Evolutionary conservation across 345 rosid species (phyloP).

Genomic region (Kernera saxatilis): DNA sequence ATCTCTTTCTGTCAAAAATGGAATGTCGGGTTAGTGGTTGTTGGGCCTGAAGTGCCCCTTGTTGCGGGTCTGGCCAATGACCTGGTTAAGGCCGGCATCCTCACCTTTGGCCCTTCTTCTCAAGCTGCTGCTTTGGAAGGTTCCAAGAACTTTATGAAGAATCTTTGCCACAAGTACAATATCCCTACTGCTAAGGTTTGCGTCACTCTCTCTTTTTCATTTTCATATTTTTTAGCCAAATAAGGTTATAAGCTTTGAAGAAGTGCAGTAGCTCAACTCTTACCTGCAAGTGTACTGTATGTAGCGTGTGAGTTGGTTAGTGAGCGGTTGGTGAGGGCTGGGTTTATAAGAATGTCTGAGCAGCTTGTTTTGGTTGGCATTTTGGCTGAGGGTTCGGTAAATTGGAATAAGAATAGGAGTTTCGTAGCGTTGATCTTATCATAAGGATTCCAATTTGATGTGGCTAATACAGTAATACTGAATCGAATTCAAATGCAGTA

Average conservation of each 20-base stretch:
- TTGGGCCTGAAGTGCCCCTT: slow-evolving; percentile 94
- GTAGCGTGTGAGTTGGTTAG: neutral
- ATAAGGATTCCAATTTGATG: neutral
- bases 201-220: neutral
- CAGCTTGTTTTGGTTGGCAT: neutral
- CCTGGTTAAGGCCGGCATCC: slow-evolving; percentile 58
- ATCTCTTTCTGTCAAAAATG: slow-evolving; percentile 58
- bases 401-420: neutral
- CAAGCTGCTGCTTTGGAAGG: slow-evolving; percentile 98
- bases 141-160: slow-evolving; percentile 93
- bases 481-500: slow-evolving; percentile 42
- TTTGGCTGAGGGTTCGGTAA: neutral
- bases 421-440: neutral
- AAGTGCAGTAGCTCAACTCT: neutral
- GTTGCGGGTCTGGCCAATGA: slow-evolving; percentile 87
- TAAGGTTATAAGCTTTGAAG: neutral
- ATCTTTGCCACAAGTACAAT: slow-evolving; percentile 70
- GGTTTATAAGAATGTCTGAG: neutral
- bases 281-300: neutral
- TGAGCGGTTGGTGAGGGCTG: neutral
- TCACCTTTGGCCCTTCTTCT: slow-evolving; percentile 87
- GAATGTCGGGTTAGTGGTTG: slow-evolving; percentile 73
- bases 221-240: neutral
- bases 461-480: neutral
- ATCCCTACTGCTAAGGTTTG: slow-evolving; percentile 96